Conservation (phyloP, 176 grass and related monocot species). For the Bolboschoenus planiculmis region DNA sequence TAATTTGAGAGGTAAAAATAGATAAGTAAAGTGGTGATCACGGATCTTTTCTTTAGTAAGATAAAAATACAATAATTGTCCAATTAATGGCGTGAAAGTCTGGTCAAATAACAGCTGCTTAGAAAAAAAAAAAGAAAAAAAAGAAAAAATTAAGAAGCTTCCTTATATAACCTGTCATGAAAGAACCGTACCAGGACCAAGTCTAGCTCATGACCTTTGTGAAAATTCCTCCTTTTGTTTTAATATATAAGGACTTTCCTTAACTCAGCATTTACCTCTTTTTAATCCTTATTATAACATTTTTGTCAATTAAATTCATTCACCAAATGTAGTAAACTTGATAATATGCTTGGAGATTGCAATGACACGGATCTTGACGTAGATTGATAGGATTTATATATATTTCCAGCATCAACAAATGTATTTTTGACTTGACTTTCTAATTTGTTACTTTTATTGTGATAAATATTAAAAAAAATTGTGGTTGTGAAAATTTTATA, state of each 20-base stretch:
- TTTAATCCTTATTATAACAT: too few species aligned
- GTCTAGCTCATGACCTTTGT: not conserved
- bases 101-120: not conserved
- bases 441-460: not conserved
- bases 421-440: not conserved
- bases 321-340: too few species aligned
- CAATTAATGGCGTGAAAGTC: not conserved
- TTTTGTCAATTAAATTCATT: too few species aligned
- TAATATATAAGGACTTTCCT: too few species aligned
- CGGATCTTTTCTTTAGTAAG: not conserved
- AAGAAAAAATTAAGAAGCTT: not conserved
- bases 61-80: not conserved
- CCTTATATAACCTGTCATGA: not conserved
- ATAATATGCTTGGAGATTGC: not conserved
- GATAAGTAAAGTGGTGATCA: not conserved
- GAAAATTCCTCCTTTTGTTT: not conserved
- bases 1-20: not conserved
- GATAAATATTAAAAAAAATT: not conserved
- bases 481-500: too few species aligned
- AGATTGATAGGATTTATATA: too few species aligned
- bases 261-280: too few species aligned
- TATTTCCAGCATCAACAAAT: not conserved
- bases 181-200: not conserved
- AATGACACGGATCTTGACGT: not conserved
- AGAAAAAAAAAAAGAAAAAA: not conserved